Percentiles rank a stretch among this genome's conserved stretches.
Conservation (phyloP, 768 basidiomycete genomes). For the Filobasidium floriforme region DNA sequence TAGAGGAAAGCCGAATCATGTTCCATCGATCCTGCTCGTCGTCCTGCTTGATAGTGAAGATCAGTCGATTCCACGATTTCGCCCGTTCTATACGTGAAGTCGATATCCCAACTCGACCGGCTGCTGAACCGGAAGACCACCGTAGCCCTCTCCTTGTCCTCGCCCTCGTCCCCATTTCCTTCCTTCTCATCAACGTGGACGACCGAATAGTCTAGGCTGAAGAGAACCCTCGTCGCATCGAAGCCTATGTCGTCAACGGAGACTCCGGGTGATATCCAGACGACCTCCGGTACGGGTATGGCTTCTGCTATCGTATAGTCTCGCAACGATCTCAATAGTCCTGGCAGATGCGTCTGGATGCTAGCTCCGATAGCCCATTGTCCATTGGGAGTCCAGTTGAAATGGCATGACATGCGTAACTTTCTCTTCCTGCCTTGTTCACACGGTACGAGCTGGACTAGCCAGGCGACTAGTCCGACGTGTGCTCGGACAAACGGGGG, state of each 20-base stretch:
- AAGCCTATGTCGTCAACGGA: conserved; percentile 70
- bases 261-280: conserved; percentile 73
- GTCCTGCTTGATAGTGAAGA: background rate
- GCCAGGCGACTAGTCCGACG: conserved; percentile 84
- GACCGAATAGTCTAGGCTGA: conserved; percentile 75
- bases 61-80: conserved; percentile 32
- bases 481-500: conserved; percentile 88
- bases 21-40: conserved; percentile 18
- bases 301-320: conserved; percentile 67
- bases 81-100: conserved; percentile 32
- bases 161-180: background rate
- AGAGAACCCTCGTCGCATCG: conserved; percentile 71
- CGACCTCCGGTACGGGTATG: conserved; percentile 64
- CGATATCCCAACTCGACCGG: conserved; percentile 11
- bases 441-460: conserved; percentile 61
- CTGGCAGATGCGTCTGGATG: conserved; percentile 71
- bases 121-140: conserved; percentile 8
- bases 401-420: conserved; percentile 75
- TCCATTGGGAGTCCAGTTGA: conserved; percentile 86
- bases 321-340: conserved; percentile 71
- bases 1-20: conserved; percentile 39
- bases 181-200: conserved; percentile 41
- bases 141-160: background rate
- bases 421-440: conserved; percentile 42
- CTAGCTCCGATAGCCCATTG: conserved; percentile 71